Base-by-base conservation (phyloP, 495 filamentous ascomycete genomes). In the Astrocystis sublimbata region DNA sequence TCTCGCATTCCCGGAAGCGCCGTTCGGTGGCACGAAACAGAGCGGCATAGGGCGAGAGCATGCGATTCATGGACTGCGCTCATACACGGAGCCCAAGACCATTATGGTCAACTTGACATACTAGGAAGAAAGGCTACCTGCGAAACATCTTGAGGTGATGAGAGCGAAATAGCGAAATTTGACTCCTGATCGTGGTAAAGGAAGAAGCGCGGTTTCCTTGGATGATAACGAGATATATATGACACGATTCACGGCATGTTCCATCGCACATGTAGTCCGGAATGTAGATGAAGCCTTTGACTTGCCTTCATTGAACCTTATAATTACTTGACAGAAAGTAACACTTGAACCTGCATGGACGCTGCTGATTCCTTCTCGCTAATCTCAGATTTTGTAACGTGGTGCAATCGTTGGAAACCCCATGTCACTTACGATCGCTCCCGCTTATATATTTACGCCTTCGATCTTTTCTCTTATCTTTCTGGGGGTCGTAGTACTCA, bases 21-120 rank as follows among this genome's bases (percentile, higher is more conserved):
- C 82, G 0, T 85, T 85, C 65, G 82, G 83, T 6, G 83, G 82
- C 2, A 78, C 62, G 46, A 85, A 85, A 68, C 70, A 80, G 60
- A 80, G 76, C 64, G 83, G 83, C 6, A 52, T 77, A 13, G 81
- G 81, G 0, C 66, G 79, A 9, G 82, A 84, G 65, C 71, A 73
- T 21, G 78, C 75, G 6, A 76, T 66, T 56, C 64, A 74, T 55
- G 80, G 72, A 0, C 58, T 85, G 55, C 71, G 76, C 26, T 65
- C 66, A 24, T 83, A 71, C 63, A 54, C 81, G 43, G 78, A 83
- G 63, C 53, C 73, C 26, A 83, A 83, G 73, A 78, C 73, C n/a
- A 75, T 85, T n/a, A 68, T 79, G 46, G 69, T 84, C 13, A 77
- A 80, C 61, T 60, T 76, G 70, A 71, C 42, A 2, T 71, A 71